Evolutionary conservation across 2,329 filamentous ascomycete species (phyloP).

Genomic region (Penicillium brasilianum): DNA sequence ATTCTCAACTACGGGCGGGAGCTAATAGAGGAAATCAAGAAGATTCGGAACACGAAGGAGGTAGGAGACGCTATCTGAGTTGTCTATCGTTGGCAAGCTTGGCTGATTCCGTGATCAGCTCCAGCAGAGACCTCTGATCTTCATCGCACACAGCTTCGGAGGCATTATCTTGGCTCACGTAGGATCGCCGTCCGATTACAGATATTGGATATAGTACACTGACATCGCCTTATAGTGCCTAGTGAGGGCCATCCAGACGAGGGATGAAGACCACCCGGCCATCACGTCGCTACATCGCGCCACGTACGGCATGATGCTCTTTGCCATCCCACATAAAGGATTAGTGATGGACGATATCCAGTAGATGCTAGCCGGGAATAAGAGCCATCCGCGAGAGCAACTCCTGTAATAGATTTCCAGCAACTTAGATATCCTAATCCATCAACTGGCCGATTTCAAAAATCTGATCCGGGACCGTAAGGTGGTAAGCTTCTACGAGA

Average conservation of each 20-base stretch:
- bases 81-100: neutral
- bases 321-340: neutral
- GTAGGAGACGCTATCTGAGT: slow-evolving; percentile 11
- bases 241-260: neutral
- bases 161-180: neutral
- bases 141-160: slow-evolving; percentile 35
- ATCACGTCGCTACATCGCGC: neutral
- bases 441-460: neutral
- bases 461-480: neutral
- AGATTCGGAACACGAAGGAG: slow-evolving; percentile 29
- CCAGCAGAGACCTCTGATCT: slow-evolving; percentile 30
- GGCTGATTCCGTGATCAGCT: slow-evolving; percentile 22
- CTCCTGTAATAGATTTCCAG: neutral
- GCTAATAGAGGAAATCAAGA: slow-evolving; percentile 25
- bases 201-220: neutral
- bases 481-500: neutral
- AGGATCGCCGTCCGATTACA: neutral
- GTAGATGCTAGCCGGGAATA: neutral
- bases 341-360: neutral
- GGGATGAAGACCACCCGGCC: neutral
- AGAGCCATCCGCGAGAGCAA: neutral
- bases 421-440: neutral
- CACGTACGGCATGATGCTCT: neutral
- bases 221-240: neutral
- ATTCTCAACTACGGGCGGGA: slow-evolving; percentile 17